Conservation (phyloP, 2,329 filamentous ascomycete species). For the Alternaria sp. region DNA sequence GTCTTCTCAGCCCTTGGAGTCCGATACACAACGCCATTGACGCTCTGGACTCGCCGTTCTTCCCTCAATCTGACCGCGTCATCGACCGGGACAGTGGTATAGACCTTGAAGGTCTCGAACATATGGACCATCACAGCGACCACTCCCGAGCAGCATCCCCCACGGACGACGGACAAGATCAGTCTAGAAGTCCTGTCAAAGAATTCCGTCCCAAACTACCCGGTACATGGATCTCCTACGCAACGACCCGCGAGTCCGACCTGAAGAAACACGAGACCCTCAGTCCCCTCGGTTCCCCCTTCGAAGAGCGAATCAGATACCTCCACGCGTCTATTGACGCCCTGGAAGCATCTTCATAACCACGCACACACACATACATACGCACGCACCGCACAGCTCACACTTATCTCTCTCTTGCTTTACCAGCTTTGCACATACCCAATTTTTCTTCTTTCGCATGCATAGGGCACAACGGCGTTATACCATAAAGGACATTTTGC, state of each 20-base stretch:
- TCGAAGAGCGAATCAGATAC: slow-evolving; percentile 33
- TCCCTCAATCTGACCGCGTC: slow-evolving; percentile 24
- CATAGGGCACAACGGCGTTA: slow-evolving; percentile 4
- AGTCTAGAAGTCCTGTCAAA: slow-evolving; percentile 7
- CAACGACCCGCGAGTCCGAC: background rate
- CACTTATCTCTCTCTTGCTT: slow-evolving; percentile 4
- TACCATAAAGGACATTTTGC: slow-evolving; percentile 1
- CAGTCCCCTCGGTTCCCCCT: slow-evolving; percentile 35
- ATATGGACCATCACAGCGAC: slow-evolving; percentile 15
- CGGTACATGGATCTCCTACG: slow-evolving; percentile 16
- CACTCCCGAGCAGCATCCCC: slow-evolving; percentile 2
- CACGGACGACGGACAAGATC: background rate
- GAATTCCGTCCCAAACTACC: slow-evolving; percentile 16
- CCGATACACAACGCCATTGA: slow-evolving; percentile 32
- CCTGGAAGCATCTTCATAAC: slow-evolving; percentile 20
- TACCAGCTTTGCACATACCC: slow-evolving; percentile 14
- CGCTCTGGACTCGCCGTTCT: slow-evolving; percentile 26
- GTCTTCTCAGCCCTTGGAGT: slow-evolving; percentile 48
- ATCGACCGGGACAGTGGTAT: slow-evolving; percentile 49
- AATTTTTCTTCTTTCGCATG: background rate
- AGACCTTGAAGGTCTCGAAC: slow-evolving; percentile 41
- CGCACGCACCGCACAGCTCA: background rate
- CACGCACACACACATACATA: background rate
- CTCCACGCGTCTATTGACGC: slow-evolving; percentile 31
- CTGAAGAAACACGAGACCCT: slow-evolving; percentile 15